Conservation (phyloP, 208 protist species). For the Leishmania guyanensis region DNA sequence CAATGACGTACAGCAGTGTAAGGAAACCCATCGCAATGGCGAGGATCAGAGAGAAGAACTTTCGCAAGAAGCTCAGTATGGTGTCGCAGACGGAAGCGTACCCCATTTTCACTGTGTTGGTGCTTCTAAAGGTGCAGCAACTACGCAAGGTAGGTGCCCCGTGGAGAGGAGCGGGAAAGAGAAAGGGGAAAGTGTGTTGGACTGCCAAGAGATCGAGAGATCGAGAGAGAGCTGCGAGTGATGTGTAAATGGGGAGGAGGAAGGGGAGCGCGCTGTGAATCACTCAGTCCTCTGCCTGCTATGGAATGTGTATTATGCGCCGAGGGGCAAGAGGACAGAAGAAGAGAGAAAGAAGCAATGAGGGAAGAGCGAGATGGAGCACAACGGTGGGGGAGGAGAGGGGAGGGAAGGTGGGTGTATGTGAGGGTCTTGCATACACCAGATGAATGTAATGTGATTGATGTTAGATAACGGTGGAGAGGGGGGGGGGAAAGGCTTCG, state of each 20-base stretch:
- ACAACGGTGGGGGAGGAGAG: not conserved
- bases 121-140: not conserved
- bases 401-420: not conserved
- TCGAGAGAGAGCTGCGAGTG: not conserved
- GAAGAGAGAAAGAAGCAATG: not conserved
- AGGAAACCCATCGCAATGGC: conserved; percentile 57
- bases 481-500: not conserved
- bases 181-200: not conserved
- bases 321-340: not conserved
- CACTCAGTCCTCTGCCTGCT: not conserved
- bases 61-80: conserved; percentile 55
- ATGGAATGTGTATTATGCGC: not conserved
- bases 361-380: not conserved
- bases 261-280: not conserved
- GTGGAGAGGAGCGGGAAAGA: not conserved
- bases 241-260: not conserved
- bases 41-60: conserved; percentile 86
- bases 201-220: not conserved
- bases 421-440: not conserved
- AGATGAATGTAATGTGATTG: not conserved
- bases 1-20: conserved; percentile 70
- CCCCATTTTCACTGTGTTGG: conserved; percentile 24
- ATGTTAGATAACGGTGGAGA: not conserved
- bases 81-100: conserved; percentile 37
- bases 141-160: not conserved